Evolutionary conservation across 2,329 filamentous ascomycete genomes (phyloP), one percentile per base, ranked within the genome.

Genomic region (Akanthomyces muscarius): DNA sequence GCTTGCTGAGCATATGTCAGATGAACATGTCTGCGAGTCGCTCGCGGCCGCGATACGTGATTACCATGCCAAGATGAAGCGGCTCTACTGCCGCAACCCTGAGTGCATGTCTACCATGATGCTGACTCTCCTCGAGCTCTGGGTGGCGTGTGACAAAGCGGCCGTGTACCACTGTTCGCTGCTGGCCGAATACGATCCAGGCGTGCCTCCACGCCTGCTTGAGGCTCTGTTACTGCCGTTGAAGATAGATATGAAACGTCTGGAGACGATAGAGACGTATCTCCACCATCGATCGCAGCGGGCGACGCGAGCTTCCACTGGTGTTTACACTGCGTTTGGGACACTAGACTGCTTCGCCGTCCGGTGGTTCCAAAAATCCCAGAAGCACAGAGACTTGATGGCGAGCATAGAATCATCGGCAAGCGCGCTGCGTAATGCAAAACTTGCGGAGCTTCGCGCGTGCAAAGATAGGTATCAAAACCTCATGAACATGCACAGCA

Each of bases 101-200:
- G n/a, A n/a, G n/a, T n/a, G n/a, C n/a, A n/a, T 74, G 0, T 88
- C 86, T 0, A 56, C 79, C 3, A 86, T 86, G 80, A 65, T 85
- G 1, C 73, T 89, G 0, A 84, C 80, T 0, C 65, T 83, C 0
- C 66, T 86, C 2, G 83, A 87, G 60, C 68, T 89, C 0, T 89
- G 86, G 86, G 69, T 84, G 7, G 81, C 81, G 0, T 78, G 81
- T 36, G 86, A 89, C 64, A 79, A 30, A 73, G 59, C 74, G 74
- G 80, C 79, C 1, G 73, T 77, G 2, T n/a, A 45, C 0, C 63
- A 71, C 0, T 74, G 77, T 28, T 71, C 75, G 0, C 64, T 83
- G 1, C 68, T 88, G 0, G n/a, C 7, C 0, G 70, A 83, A 0
- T 87, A 84, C 65, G 67, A n/a, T n/a, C n/a, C n/a, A n/a, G n/a